Evolutionary conservation across 345 rosid genomes (phyloP).

Genomic region (Arabidopsis suecica): DNA sequence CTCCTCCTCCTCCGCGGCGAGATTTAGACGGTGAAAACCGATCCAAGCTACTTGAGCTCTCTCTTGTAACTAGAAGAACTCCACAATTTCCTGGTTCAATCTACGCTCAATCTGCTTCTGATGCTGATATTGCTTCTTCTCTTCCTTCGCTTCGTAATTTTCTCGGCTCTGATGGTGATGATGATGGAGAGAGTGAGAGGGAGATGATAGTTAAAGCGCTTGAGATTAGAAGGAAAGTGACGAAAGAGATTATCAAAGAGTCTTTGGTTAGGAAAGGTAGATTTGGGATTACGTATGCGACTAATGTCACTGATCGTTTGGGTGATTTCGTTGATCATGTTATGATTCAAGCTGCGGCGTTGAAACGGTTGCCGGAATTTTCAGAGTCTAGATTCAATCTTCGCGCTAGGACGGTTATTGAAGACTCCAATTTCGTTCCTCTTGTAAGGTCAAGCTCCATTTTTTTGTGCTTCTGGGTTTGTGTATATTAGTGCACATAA

Average conservation of each 20-base stretch:
- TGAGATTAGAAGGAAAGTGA: slow-evolving; percentile 75
- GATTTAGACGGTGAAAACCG: slow-evolving; percentile 48
- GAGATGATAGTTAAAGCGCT: slow-evolving; percentile 76
- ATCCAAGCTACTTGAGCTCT: slow-evolving; percentile 60
- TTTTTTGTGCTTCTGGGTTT: background rate
- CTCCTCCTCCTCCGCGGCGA: slow-evolving; percentile 24
- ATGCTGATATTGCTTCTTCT: slow-evolving; percentile 43
- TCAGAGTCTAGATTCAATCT: slow-evolving; percentile 55
- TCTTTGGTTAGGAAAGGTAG: slow-evolving; percentile 74
- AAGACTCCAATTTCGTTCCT: slow-evolving; percentile 68
- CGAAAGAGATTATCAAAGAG: slow-evolving; percentile 69
- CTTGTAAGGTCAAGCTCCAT: slow-evolving; percentile 63
- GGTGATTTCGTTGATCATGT: slow-evolving; percentile 69
- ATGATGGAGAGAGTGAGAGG: slow-evolving; percentile 51
- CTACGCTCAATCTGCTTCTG: slow-evolving; percentile 48
- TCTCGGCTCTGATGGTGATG: slow-evolving; percentile 34
- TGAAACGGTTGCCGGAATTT: slow-evolving; percentile 69
- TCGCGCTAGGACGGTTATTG: slow-evolving; percentile 65
- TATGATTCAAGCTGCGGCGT: slow-evolving; percentile 81
- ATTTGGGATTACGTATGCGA: slow-evolving; percentile 81
- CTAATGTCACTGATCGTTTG: slow-evolving; percentile 65
- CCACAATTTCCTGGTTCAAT: slow-evolving; percentile 77
- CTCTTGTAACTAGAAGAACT: slow-evolving; percentile 61
- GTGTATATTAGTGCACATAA: slow-evolving; percentile 25
- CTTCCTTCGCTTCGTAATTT: slow-evolving; percentile 56